Evolutionary conservation across 345 rosid species (phyloP), one percentile per base, ranked within the genome.

Genomic region (Brassica carinata): DNA sequence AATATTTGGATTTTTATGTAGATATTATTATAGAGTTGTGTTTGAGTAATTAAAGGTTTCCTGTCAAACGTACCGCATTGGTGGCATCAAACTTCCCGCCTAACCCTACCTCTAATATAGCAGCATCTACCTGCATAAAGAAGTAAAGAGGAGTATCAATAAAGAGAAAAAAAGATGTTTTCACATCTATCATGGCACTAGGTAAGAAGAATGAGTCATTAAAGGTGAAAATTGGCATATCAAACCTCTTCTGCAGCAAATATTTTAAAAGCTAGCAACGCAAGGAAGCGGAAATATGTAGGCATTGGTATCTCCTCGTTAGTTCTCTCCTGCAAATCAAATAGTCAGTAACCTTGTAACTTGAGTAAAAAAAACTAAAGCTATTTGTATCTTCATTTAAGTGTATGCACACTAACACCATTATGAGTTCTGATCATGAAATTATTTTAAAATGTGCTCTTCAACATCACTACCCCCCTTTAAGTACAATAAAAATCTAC

Each of bases 31-130:
- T 71, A 71, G 92, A 92, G 67, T 87, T 94, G 69, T 83, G 48
- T 40, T 40, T 40, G 13, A 9, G 48, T 89, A 31, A 86, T 36
- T 63, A 82, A 34, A 34, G 38, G 8, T 89, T 81, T 89, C 97
- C 99, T 93, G 87, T 84, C 80, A 23, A 23, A 23, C 26, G 64
- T 88, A 96, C 99, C 94, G 92, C 99, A 84, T 96, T 96, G 57
- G 99, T 96, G 67, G 99, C 91, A 69, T 94, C 97, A 76, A 92
- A 91, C 86, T 73, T 94, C 78, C 99, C 99, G 14, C 99, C 98
- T 79, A 94, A 77, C 58, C 99, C 99, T 10, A 96, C 97, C 91
- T 96, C 99, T 85, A 96, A 84, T 71, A 96, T 92, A 75, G 86
- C 97, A 79, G 87, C 98, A 82, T 96, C 98, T 31, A 94, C 97